phyloP scores from a whole-genome alignment of 352 stramenopile species.

The Pythium phragmitis region DNA sequence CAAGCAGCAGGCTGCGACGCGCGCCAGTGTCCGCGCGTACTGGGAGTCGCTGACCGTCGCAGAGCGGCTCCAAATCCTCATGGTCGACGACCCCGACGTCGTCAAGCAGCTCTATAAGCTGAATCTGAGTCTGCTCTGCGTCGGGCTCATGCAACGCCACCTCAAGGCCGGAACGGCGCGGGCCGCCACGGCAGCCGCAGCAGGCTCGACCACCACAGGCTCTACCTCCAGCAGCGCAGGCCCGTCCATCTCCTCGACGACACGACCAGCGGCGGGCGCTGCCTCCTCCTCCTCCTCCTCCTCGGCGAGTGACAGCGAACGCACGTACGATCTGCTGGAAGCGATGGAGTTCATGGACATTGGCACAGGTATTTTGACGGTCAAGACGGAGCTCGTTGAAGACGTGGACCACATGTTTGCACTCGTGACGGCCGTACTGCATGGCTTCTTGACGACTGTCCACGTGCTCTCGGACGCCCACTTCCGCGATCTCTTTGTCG shows the following conservation, averaged over 20 bases:
- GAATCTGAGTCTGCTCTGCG: conserved; percentile 81
- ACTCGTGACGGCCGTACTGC: conserved; percentile 61
- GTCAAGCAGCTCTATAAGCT: conserved; percentile 88
- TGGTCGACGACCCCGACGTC: conserved; percentile 76
- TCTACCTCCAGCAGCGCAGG: conserved; percentile 1
- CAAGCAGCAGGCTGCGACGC: conserved; percentile 18
- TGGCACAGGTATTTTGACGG: conserved; percentile 77
- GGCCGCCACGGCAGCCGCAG: not conserved
- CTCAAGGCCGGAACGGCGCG: conserved; percentile 47
- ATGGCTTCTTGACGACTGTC: conserved; percentile 58
- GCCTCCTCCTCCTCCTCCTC: not conserved
- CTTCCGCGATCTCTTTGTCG: conserved; percentile 72
- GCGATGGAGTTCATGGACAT: conserved; percentile 91
- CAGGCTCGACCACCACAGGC: not conserved
- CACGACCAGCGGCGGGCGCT: not conserved
- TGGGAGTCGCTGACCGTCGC: conserved; percentile 64
- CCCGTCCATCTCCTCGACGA: not conserved
- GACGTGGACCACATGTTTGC: conserved; percentile 59
- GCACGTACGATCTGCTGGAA: conserved; percentile 83
- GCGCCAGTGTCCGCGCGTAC: conserved; percentile 45
- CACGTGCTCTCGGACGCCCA: conserved; percentile 63
- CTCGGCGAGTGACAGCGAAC: conserved; percentile 36
- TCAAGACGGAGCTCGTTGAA: conserved; percentile 84
- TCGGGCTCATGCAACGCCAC: conserved; percentile 81
- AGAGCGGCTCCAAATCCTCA: conserved; percentile 75